Percentiles rank a stretch among this genome's conserved stretches.
Conservation (phyloP, 768 basidiomycete genomes). For the Kwoniella bestiolae region DNA sequence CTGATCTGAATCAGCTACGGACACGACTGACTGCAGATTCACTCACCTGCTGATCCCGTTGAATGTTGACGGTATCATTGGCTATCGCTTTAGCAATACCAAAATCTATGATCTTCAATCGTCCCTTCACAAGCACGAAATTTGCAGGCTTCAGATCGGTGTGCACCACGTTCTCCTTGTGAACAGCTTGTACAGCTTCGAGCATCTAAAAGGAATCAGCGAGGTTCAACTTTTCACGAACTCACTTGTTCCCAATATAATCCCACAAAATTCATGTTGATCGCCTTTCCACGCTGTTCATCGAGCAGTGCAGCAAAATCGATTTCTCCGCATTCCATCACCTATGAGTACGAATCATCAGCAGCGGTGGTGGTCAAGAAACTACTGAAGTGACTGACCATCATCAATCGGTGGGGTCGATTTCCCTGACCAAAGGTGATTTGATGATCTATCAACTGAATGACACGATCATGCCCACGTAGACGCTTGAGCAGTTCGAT, state of each 20-base stretch:
- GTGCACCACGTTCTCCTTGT: conserved; percentile 98
- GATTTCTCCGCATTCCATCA: conserved; percentile 97
- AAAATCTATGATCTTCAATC: conserved; percentile 96
- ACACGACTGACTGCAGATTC: background rate
- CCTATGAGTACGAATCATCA: conserved; percentile 52
- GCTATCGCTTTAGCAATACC: conserved; percentile 99
- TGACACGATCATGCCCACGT: conserved; percentile 90
- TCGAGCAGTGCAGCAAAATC: conserved; percentile 82
- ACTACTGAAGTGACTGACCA: conserved; percentile 58
- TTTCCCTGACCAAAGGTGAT: conserved; percentile 75
- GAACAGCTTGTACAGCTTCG: conserved; percentile 96
- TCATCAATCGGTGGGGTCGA: conserved; percentile 62
- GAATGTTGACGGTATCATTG: conserved; percentile 97
- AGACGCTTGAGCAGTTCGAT: conserved; percentile 90
- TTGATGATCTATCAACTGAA: conserved; percentile 87
- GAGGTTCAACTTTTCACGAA: conserved; percentile 9
- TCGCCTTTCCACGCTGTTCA: conserved; percentile 78
- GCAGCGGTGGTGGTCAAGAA: conserved; percentile 13
- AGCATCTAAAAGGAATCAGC: conserved; percentile 72
- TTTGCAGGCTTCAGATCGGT: conserved; percentile 98
- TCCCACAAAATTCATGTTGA: conserved; percentile 92
- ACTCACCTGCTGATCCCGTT: conserved; percentile 86
- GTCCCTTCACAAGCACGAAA: conserved; percentile 92
- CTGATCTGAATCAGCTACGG: conserved; percentile 59
- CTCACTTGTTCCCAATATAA: conserved; percentile 96